A percentile compares a stretch with the other conserved stretches of the same genome.
Evolutionary conservation across 768 basidiomycete genomes (phyloP).

Genomic region (Termitomyces eurrhizus): DNA sequence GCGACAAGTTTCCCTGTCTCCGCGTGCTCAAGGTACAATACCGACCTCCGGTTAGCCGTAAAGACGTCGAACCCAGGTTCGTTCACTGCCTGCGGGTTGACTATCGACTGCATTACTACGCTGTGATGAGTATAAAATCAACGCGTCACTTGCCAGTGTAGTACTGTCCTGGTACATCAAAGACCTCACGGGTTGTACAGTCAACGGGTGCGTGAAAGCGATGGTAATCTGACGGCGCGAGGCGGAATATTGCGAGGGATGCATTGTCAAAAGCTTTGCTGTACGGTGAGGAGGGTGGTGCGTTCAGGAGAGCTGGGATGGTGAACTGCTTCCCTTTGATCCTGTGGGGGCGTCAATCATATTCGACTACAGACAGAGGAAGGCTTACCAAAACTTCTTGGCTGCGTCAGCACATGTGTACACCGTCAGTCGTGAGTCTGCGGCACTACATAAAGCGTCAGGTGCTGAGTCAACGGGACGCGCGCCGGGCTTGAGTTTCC

Average conservation of each 20-base stretch:
- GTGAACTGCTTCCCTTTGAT: slow-evolving; percentile 71
- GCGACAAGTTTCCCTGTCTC: slow-evolving; percentile 48
- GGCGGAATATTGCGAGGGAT: slow-evolving; percentile 64
- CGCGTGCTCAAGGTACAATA: slow-evolving; percentile 48
- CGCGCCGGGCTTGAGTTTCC: slow-evolving; percentile 53
- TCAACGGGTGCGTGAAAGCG: slow-evolving; percentile 74
- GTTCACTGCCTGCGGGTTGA: slow-evolving; percentile 79
- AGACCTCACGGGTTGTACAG: slow-evolving; percentile 41
- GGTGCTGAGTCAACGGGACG: slow-evolving; percentile 58
- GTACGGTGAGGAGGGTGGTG: slow-evolving; percentile 37
- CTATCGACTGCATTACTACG: slow-evolving; percentile 22
- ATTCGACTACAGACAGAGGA: not conserved
- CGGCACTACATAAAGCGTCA: slow-evolving; percentile 54
- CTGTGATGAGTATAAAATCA: not conserved
- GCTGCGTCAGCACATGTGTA: slow-evolving; percentile 57
- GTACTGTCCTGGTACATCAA: slow-evolving; percentile 51
- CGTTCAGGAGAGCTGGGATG: slow-evolving; percentile 54
- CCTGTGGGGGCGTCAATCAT: slow-evolving; percentile 25
- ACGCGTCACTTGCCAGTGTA: slow-evolving; percentile 46
- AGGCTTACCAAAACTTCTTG: slow-evolving; percentile 59
- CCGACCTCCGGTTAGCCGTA: slow-evolving; percentile 57
- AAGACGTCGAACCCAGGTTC: slow-evolving; percentile 61
- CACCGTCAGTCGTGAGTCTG: slow-evolving; percentile 74
- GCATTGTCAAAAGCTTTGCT: slow-evolving; percentile 38
- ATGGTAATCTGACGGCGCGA: slow-evolving; percentile 81